Evolutionary conservation across 2,329 filamentous ascomycete species (phyloP), one percentile per base, ranked within the genome.

Genomic region (Dactylella cylindrospora): DNA sequence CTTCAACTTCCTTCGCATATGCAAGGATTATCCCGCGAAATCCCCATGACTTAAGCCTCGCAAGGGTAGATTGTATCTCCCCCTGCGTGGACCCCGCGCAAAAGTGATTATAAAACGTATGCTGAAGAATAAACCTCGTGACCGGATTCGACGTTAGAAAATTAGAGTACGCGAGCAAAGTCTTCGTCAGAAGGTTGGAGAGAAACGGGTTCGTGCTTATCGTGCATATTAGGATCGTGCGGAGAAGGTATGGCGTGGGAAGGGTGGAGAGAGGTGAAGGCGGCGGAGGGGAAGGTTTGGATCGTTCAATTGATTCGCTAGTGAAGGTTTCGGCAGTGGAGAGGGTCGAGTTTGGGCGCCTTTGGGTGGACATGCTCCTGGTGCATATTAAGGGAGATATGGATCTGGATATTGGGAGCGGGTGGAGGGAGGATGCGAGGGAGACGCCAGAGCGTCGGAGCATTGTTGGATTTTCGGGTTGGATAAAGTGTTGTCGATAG

Each of bases 41-140:
- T 1, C 90, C 90, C 36, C 91, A 82, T 25, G 76, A 72, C 72
- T 88, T 87, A 7, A 95, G 77, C 1, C 78, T 76, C 1, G 77
- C 70, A 23, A 89, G 80, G 0, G 85, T 90, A 23, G 71, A 73
- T 33, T 77, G 76, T 1, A 94, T 85, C 72, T 95, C 87, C 1
- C 72, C 68, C 0, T 79, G 77, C 41, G 81, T 85, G 73, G 90
- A 86, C 22, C 90, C 90, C 0, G 88, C 88, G 72, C 90, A 96
- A 73, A 95, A 96, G 69, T 96, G 90, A 19, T 84, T 83, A 72
- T 95, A 95, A 69, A 95, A 90, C 0, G 88, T 94, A 70, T 84
- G 81, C 71, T 90, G 89, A 43, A 95, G 76, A 33, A 90, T 70
- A 60, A 77, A 80, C 35, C 83, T 80, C 12, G 95, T 77, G 1